Evolutionary conservation across 352 stramenopile genomes (phyloP).

Genomic region (Pythium apleroticum): DNA sequence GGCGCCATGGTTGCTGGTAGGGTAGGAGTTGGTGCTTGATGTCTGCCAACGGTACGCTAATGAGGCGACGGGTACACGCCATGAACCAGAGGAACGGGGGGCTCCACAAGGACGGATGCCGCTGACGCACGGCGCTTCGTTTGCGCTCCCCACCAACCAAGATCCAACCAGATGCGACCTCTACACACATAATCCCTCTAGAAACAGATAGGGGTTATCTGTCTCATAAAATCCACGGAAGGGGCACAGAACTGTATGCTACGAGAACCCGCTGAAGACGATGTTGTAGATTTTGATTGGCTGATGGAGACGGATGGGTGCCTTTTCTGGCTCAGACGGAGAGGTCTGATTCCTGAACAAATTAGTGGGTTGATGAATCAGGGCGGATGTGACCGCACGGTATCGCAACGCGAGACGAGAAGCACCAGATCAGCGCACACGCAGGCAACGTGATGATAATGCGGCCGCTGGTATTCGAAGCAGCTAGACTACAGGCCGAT

Average conservation of each 20-base stretch:
- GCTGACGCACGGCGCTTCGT: slow-evolving; percentile 25
- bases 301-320: slow-evolving; percentile 24
- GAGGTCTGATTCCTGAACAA: slow-evolving; percentile 19
- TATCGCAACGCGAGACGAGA: neutral
- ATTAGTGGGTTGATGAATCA: slow-evolving; percentile 14
- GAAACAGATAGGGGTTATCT: neutral
- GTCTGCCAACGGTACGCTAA: neutral
- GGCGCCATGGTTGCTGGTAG: slow-evolving; percentile 40
- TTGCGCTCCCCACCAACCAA: slow-evolving; percentile 32
- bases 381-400: neutral
- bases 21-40: neutral
- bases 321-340: slow-evolving; percentile 19
- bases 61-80: neutral
- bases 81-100: slow-evolving; percentile 8
- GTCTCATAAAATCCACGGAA: too few species aligned
- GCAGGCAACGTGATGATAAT: neutral
- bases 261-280: neutral
- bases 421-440: neutral
- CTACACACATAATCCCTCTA: neutral
- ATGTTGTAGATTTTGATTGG: slow-evolving; percentile 12
- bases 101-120: neutral
- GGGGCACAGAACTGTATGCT: neutral
- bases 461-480: neutral
- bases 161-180: slow-evolving; percentile 27
- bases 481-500: slow-evolving; percentile 29